These are phyloP conservation scores for Globisporangium spinosum DNA, from an alignment of 352 stramenopile species.

Conservation along the genomic window DNA sequence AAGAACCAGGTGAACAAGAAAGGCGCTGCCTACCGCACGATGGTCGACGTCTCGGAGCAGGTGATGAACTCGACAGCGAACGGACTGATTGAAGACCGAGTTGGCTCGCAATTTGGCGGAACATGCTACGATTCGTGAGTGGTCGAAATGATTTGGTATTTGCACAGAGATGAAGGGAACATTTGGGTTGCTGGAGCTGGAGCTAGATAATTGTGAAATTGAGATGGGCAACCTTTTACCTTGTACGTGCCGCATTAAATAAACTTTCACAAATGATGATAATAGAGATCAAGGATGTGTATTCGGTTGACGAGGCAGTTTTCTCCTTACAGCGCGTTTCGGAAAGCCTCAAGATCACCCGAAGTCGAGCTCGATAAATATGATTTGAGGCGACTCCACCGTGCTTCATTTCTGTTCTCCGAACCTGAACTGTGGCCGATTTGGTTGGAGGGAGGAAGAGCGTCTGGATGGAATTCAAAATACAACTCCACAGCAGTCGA, in stretches of 20 bases:
- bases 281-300: neutral
- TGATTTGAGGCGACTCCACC: constrained; percentile 1
- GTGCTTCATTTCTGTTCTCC: neutral
- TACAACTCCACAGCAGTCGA: constrained; percentile 35
- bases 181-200: neutral
- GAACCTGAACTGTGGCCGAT: neutral
- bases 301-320: neutral
- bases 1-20: neutral
- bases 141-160: neutral
- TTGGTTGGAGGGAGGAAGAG: neutral
- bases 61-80: neutral
- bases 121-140: neutral
- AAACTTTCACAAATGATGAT: neutral
- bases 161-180: neutral
- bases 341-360: constrained; percentile 5
- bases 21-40: neutral
- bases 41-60: neutral
- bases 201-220: too few relatives aligned
- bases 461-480: constrained; percentile 33
- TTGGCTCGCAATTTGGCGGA: neutral
- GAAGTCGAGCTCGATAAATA: constrained; percentile 5
- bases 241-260: neutral
- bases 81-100: neutral
- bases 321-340: constrained; percentile 5
- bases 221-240: neutral